phyloP scores from a whole-genome alignment of 768 basidiomycete genomes.

The Postia placenta region DNA sequence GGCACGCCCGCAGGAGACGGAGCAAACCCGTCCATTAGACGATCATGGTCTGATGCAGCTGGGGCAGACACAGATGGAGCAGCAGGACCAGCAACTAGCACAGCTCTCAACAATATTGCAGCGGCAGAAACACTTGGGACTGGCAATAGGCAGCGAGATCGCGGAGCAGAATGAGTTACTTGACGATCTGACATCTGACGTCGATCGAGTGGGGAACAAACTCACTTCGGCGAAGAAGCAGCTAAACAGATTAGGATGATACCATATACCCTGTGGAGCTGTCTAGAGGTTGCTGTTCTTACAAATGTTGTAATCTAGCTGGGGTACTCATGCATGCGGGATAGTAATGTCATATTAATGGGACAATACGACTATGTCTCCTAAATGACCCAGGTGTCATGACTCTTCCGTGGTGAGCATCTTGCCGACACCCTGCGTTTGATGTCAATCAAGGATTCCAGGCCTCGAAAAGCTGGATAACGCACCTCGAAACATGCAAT shows the following conservation, averaged over 20 bases:
- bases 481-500: constrained; percentile 90
- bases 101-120: constrained; percentile 76
- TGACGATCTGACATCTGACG: constrained; percentile 69
- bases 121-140: constrained; percentile 80
- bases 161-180: constrained; percentile 79
- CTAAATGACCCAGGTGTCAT: constrained; percentile 4
- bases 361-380: constrained; percentile 9
- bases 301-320: too few relatives aligned
- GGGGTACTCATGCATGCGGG: too few relatives aligned
- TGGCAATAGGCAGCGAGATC: constrained; percentile 82
- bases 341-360: constrained; percentile 10
- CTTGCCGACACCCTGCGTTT: constrained; percentile 52
- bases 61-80: constrained; percentile 74
- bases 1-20: constrained; percentile 67
- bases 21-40: constrained; percentile 82
- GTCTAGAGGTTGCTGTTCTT: too few relatives aligned
- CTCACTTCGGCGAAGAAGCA: constrained; percentile 76
- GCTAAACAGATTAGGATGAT: constrained; percentile 68
- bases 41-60: constrained; percentile 72
- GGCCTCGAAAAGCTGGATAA: constrained; percentile 4
- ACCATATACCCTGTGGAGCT: constrained; percentile 8
- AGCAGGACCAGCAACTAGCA: constrained; percentile 80
- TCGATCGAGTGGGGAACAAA: constrained; percentile 75
- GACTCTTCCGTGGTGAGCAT: constrained; percentile 35
- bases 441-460: not conserved